A percentile compares a stretch with the other conserved stretches of the same genome.
Conservation (phyloP, 1,284 basidiomycete species). For the Ceraceosorus guamensis region DNA sequence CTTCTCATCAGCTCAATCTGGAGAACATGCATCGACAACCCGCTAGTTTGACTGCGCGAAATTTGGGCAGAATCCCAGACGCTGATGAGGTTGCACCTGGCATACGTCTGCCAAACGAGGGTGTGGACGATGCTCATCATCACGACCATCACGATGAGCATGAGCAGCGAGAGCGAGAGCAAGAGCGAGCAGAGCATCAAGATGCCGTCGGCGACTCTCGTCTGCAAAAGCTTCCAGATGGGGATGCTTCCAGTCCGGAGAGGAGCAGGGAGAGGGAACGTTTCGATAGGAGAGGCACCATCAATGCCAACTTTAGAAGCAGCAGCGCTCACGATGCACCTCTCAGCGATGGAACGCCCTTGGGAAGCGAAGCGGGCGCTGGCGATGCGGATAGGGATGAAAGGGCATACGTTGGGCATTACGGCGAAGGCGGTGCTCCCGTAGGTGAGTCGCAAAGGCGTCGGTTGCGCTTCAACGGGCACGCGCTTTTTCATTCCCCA, state of each 20-base stretch:
- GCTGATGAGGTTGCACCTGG: conserved; percentile 45
- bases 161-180: neutral
- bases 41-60: conserved; percentile 35
- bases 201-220: neutral
- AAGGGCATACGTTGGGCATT: conserved; percentile 26
- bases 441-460: conserved; percentile 18
- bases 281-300: too few species aligned
- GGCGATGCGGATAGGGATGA: conserved; percentile 15
- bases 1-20: too few species aligned
- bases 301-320: too few species aligned
- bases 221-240: neutral
- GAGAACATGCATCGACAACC: conserved; percentile 3
- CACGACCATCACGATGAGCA: conserved; percentile 6
- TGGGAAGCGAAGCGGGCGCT: neutral
- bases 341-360: neutral
- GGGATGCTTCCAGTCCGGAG: too few species aligned
- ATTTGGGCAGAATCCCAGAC: conserved; percentile 42
- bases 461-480: too few species aligned
- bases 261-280: too few species aligned
- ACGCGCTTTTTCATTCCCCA: too few species aligned
- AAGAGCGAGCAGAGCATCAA: neutral
- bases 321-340: too few species aligned
- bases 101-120: conserved; percentile 32
- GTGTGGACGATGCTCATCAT: conserved; percentile 6
- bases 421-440: conserved; percentile 27